These are phyloP conservation scores for peach (Prunus persica) DNA, from an alignment of 306 rosid genomes.

Conservation along the genomic window Prunus_persica_NCBIv2 NC_034014.1:3706001-3706500, in stretches of 20 bases:
- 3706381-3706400: slow-evolving; percentile 8
- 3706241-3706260: neutral
- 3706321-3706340: neutral
- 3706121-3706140: neutral
- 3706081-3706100: neutral
- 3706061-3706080: neutral
- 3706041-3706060: neutral
- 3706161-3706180: neutral
- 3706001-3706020: neutral
- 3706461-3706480: slow-evolving; percentile 15
- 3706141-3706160: slow-evolving; percentile 7
- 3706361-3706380: neutral
- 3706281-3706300: slow-evolving; percentile 1
- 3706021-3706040: neutral
- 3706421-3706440: neutral
- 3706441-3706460: neutral
- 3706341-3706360: neutral
- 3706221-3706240: neutral
- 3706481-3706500: slow-evolving; percentile 22
- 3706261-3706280: neutral
- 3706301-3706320: neutral
- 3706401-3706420: neutral
- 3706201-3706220: neutral
- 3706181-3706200: slow-evolving; percentile 12
- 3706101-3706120: neutral